Conservation (phyloP, 345 rosid species). For the Trapa bicornis region DNA sequence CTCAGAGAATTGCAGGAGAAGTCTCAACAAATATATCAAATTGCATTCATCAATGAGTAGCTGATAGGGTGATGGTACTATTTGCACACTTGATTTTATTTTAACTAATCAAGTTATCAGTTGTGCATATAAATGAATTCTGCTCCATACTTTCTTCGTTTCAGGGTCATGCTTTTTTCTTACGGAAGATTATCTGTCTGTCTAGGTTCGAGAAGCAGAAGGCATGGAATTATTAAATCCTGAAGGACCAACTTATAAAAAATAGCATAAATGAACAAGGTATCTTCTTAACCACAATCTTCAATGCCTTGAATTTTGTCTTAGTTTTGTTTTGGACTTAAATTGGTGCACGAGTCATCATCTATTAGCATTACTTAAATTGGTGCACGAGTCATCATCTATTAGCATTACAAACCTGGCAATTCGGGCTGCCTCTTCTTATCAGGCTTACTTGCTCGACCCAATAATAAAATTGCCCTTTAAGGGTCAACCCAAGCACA, state of each 20-base stretch:
- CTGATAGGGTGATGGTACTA: neutral
- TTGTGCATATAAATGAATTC: neutral
- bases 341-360: neutral
- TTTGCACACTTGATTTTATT: neutral
- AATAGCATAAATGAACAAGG: neutral
- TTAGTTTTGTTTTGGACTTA: neutral
- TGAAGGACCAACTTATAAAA: neutral
- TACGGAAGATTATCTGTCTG: neutral
- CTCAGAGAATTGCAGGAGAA: neutral
- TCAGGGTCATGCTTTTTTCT: neutral
- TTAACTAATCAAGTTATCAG: neutral
- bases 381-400: neutral
- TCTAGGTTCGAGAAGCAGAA: neutral
- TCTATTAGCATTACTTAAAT: neutral
- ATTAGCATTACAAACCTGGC: neutral
- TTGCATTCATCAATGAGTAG: constrained; percentile 4
- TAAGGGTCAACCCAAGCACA: too few relatives aligned
- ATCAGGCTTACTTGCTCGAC: too few relatives aligned
- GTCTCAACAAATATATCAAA: neutral
- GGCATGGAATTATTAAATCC: neutral
- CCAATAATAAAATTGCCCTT: too few relatives aligned
- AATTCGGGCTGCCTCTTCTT: too few relatives aligned
- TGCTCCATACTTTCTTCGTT: neutral
- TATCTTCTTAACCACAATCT: neutral
- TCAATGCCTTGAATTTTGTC: neutral